A percentile compares a stretch with the other conserved stretches of the same genome.
These are phyloP conservation scores for Cyberlindnera euphorbiiphila DNA, from an alignment of 805 yeast genomes.

Conservation along the genomic window DNA sequence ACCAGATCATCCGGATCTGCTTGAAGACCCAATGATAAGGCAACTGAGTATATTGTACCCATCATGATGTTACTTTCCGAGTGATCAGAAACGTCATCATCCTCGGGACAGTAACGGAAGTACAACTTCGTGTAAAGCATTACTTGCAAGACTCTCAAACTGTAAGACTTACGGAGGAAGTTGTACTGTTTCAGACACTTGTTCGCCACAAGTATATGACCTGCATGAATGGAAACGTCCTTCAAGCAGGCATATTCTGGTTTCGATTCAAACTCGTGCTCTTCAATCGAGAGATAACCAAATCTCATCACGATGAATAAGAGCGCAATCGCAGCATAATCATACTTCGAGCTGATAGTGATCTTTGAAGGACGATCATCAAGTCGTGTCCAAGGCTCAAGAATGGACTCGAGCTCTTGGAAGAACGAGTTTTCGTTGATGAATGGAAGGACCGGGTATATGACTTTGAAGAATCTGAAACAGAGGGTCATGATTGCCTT, in stretches of 20 bases:
- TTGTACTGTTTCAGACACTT: slow-evolving; percentile 50
- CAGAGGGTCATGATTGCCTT: slow-evolving; percentile 15
- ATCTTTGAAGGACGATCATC: slow-evolving; percentile 7
- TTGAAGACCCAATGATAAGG: slow-evolving; percentile 50
- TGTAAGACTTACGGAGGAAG: slow-evolving; percentile 40
- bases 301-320: slow-evolving; percentile 23
- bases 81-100: slow-evolving; percentile 51
- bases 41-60: slow-evolving; percentile 51
- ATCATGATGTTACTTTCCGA: slow-evolving; percentile 45
- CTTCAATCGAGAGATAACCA: slow-evolving; percentile 19
- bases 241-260: slow-evolving; percentile 11
- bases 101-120: slow-evolving; percentile 48
- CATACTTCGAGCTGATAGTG: slow-evolving; percentile 18
- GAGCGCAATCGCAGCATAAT: slow-evolving; percentile 23
- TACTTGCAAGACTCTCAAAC: slow-evolving; percentile 48
- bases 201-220: slow-evolving; percentile 12
- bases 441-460: slow-evolving; percentile 27
- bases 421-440: slow-evolving; percentile 23
- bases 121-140: slow-evolving; percentile 46
- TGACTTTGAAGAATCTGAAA: slow-evolving; percentile 24
- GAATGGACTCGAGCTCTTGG: slow-evolving; percentile 16
- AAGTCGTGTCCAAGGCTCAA: slow-evolving; percentile 8
- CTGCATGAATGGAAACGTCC: slow-evolving; percentile 12
- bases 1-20: slow-evolving; percentile 44
- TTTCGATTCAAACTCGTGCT: slow-evolving; percentile 14